A percentile compares a stretch with the other conserved stretches of the same genome.
phyloP scores from a whole-genome alignment of 352 stramenopile genomes.

The Saprolegnia parasitica region DNA sequence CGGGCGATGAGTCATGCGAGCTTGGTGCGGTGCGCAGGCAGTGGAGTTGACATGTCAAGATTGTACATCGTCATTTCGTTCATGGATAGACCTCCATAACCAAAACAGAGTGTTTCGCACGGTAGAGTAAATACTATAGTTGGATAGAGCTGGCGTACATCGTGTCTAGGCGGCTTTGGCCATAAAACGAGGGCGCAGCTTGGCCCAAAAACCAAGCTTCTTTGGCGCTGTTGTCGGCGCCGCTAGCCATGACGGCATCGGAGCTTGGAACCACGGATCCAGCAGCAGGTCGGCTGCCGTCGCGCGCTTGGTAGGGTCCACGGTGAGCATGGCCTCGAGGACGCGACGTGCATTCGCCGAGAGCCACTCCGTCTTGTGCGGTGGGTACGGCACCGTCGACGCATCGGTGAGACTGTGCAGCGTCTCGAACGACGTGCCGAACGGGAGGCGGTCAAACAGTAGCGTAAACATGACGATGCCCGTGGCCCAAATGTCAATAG shows the following conservation, averaged over 20 bases:
- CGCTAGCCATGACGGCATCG: too few relatives aligned
- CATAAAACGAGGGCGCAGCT: background rate
- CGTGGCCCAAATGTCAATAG: constrained; percentile 6
- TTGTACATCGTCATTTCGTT: too few relatives aligned
- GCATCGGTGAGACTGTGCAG: background rate
- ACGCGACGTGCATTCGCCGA: background rate
- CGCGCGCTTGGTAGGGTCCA: background rate
- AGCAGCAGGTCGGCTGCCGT: background rate
- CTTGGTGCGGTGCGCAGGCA: too few relatives aligned
- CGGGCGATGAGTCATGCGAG: too few relatives aligned
- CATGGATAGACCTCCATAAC: too few relatives aligned
- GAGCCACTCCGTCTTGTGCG: background rate
- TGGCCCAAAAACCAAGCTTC: background rate
- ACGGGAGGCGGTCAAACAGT: background rate
- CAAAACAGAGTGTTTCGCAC: too few relatives aligned
- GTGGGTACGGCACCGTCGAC: background rate
- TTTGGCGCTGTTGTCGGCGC: background rate
- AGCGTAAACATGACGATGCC: background rate
- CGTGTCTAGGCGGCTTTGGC: background rate
- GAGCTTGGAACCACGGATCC: constrained; percentile 9
- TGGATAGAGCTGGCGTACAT: background rate
- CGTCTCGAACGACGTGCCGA: background rate
- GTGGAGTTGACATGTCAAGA: too few relatives aligned
- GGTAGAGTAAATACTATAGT: background rate
- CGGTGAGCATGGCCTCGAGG: background rate